Evolutionary conservation across 1,139 yeast species (phyloP).

Genomic region (Meyerozyma elateridarum): DNA sequence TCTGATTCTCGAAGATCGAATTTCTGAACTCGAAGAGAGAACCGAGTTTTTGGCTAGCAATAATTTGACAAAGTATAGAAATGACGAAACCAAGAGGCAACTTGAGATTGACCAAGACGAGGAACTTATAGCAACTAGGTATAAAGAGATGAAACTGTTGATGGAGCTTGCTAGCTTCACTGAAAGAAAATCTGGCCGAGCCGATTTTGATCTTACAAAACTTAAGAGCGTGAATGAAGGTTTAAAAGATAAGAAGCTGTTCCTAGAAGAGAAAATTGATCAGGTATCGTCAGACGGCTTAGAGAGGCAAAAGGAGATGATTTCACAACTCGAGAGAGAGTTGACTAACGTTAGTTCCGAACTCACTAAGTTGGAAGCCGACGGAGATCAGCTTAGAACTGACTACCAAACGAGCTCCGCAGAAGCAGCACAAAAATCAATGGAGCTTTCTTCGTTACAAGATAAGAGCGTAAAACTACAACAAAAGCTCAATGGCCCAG

Average conservation of each 20-base stretch:
- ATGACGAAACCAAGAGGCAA: conserved; percentile 48
- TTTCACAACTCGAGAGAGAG: conserved; percentile 28
- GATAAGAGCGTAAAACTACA: conserved; percentile 25
- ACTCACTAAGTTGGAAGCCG: conserved; percentile 22
- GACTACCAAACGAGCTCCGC: conserved; percentile 53
- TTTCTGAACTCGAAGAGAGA: conserved; percentile 26
- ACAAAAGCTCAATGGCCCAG: conserved; percentile 38
- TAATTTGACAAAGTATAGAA: conserved; percentile 32
- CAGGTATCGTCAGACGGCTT: conserved; percentile 14
- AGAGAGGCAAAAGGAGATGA: conserved; percentile 22
- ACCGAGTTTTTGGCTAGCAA: too few relatives aligned
- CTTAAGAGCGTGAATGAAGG: conserved; percentile 16
- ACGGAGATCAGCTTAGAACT: conserved; percentile 39
- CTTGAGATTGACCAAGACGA: conserved; percentile 45
- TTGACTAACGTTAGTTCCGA: conserved; percentile 22
- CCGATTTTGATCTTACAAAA: conserved; percentile 28
- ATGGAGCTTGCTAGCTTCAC: conserved; percentile 46
- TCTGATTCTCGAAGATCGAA: conserved; percentile 32
- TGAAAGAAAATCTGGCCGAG: conserved; percentile 44
- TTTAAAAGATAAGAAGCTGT: conserved; percentile 15
- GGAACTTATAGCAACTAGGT: conserved; percentile 42
- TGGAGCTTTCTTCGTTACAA: conserved; percentile 24
- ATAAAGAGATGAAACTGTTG: conserved; percentile 40
- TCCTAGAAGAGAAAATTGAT: conserved; percentile 14
- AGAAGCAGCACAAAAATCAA: conserved; percentile 50